Evolutionary conservation across 495 filamentous ascomycete species (phyloP).

Genomic region (Talaromyces ruber): DNA sequence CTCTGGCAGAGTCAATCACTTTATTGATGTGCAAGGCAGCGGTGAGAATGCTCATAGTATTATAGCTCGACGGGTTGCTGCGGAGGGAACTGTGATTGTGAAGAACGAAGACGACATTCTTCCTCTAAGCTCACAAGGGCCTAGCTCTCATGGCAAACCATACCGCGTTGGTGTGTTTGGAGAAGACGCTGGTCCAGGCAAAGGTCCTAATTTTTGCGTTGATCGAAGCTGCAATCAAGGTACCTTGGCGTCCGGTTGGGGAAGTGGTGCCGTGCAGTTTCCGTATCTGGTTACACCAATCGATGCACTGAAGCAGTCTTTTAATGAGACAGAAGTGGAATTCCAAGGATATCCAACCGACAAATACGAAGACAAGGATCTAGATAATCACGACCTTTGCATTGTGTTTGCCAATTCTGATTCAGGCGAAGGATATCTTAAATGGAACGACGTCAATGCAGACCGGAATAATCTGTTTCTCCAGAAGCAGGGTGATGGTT

Average conservation of each 20-base stretch:
- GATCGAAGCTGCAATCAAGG: conserved; percentile 78
- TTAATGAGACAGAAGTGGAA: conserved; percentile 50
- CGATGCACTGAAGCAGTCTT: conserved; percentile 54
- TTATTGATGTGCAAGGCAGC: conserved; percentile 57
- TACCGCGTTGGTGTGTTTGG: conserved; percentile 71
- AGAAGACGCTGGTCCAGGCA: conserved; percentile 65
- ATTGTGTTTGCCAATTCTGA: conserved; percentile 56
- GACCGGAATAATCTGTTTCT: conserved; percentile 77
- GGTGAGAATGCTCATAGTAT: conserved; percentile 56
- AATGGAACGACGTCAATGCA: conserved; percentile 54
- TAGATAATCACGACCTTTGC: conserved; percentile 52
- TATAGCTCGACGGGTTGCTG: conserved; percentile 64
- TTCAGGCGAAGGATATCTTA: conserved; percentile 57
- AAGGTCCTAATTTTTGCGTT: conserved; percentile 65
- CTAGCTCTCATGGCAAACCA: conserved; percentile 30
- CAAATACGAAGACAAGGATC: conserved; percentile 26
- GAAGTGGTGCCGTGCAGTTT: conserved; percentile 80
- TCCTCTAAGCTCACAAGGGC: conserved; percentile 50
- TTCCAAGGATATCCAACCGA: conserved; percentile 56
- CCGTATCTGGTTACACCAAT: conserved; percentile 70
- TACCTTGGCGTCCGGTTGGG: conserved; percentile 82
- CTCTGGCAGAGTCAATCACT: conserved; percentile 64
- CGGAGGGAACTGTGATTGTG: conserved; percentile 77
- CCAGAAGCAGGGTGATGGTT: conserved; percentile 68
- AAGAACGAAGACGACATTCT: conserved; percentile 63